A percentile compares a stretch with the other conserved stretches of the same genome.
phyloP scores from a whole-genome alignment of 2,329 filamentous ascomycete genomes.

The Dothistroma pini region DNA sequence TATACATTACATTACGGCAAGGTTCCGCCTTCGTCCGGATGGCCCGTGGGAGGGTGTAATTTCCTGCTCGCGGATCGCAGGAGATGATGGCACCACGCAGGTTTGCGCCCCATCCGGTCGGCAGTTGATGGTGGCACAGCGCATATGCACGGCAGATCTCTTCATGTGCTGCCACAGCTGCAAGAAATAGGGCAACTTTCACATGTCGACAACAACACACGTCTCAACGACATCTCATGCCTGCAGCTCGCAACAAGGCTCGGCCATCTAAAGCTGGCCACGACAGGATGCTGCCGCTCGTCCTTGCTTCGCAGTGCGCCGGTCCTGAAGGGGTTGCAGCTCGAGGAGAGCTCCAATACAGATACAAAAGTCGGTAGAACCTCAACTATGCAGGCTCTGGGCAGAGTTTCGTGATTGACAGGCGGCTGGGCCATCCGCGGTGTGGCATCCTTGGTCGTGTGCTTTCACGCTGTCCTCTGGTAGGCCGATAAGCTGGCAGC shows the following conservation, averaged over 20 bases:
- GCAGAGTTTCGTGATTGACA: conserved; percentile 2
- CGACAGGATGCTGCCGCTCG: neutral
- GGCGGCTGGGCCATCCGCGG: conserved; percentile 1
- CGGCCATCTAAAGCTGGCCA: neutral
- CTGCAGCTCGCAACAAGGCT: conserved; percentile 1
- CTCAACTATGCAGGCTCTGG: neutral
- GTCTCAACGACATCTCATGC: conserved; percentile 3
- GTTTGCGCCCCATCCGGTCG: neutral
- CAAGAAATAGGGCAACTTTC: neutral
- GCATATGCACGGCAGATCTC: neutral
- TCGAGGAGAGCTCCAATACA: neutral
- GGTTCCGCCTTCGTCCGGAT: neutral
- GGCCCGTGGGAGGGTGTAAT: neutral
- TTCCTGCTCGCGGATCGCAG: neutral
- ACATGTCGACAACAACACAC: neutral
- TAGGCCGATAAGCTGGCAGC: conserved; percentile 6
- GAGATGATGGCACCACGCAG: neutral
- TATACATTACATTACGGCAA: neutral
- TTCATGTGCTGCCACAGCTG: neutral
- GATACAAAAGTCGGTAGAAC: conserved; percentile 1
- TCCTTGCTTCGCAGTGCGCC: neutral
- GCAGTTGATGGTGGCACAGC: neutral
- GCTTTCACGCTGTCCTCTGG: neutral
- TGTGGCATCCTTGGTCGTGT: conserved; percentile 8
- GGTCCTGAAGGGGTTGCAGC: neutral